Base-by-base conservation (phyloP, 192 early-diverging fungal species). In the Paraglomus occultum region DNA sequence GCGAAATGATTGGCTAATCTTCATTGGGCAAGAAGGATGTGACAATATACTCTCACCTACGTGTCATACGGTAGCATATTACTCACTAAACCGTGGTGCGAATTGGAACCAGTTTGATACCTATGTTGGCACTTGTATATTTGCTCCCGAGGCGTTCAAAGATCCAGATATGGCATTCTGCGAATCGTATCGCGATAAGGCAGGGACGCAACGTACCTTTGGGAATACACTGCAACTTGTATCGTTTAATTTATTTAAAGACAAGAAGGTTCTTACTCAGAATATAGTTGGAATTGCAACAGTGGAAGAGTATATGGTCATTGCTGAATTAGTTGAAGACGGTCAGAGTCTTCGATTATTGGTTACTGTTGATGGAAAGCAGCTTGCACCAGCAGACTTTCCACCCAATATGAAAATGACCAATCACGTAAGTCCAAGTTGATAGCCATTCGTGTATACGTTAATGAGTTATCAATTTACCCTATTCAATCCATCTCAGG, bases 1-100 rank as follows among this genome's bases (percentile, higher is more conserved):
- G 1, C 82, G 92, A 39, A 77, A 85, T 2, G 91, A 93, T 66
- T 97, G 91, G 83, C 65, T 94, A 31, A 84, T 95, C 18, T 97
- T 85, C 70, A 64, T 93, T 50, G 92, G 87, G 20, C 82, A 86
- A 57, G 74, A 67, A 11, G 72, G 70, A 6, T 92, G 90, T 65
- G 69, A 71, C 6, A 55, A 65, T 14, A 71, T 78, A 0, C 70
- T 82, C 31, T 66, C 76, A 0, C 17, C 71, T 17, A 70, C 74
- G 8, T 99, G 97, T 70, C 88, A 85, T 66, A 83, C 88, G 11
- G 81, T 87, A 64, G 91, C 90, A 4, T 93, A 83, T 67, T 82
- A 89, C 57, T 88, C 90, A 4, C 78, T 71, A 18, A 83, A 95
- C 64, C 76, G 84, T 42, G 95, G 95, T 45, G 81, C 81, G 15